Evolutionary conservation across 2,329 filamentous ascomycete species (phyloP).

Genomic region (Chalaropsis thielavioides): DNA sequence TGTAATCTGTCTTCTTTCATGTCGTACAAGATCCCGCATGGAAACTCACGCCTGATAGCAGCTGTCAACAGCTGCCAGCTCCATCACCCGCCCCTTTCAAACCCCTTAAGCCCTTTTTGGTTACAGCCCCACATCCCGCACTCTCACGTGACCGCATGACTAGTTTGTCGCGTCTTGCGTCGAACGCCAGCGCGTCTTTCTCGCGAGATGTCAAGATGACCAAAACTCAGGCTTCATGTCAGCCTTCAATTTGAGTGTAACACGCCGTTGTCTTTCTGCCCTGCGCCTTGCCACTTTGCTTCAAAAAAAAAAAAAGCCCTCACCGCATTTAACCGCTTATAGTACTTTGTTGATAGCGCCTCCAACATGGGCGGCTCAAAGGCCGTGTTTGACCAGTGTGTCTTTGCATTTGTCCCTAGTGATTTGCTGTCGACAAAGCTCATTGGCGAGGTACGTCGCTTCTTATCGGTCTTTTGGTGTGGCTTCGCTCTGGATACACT

Average conservation of each 20-base stretch:
- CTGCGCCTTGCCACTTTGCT: not conserved
- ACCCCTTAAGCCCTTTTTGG: slow-evolving; percentile 6
- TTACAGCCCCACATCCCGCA: not conserved
- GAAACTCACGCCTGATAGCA: not conserved
- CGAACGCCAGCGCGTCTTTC: not conserved
- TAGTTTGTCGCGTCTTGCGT: not conserved
- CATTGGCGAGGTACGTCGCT: slow-evolving; percentile 28
- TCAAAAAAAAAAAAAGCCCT: not conserved
- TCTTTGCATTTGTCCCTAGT: slow-evolving; percentile 34
- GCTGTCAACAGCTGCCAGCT: not conserved
- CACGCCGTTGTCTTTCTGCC: not conserved
- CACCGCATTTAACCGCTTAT: not conserved
- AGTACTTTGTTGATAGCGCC: not conserved
- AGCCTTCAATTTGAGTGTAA: not conserved
- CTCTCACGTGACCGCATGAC: not conserved
- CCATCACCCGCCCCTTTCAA: not conserved
- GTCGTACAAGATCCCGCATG: not conserved
- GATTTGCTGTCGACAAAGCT: slow-evolving; percentile 27
- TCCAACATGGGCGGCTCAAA: slow-evolving; percentile 19
- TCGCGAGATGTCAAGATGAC: not conserved
- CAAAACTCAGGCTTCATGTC: not conserved
- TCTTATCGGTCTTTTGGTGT: not conserved
- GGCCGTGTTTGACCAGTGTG: slow-evolving; percentile 30
- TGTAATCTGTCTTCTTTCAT: too few relatives aligned
- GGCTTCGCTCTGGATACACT: too few relatives aligned